These are phyloP conservation scores for Psilocybe tampanensis DNA, from an alignment of 768 basidiomycete species.

Conservation along the genomic window DNA sequence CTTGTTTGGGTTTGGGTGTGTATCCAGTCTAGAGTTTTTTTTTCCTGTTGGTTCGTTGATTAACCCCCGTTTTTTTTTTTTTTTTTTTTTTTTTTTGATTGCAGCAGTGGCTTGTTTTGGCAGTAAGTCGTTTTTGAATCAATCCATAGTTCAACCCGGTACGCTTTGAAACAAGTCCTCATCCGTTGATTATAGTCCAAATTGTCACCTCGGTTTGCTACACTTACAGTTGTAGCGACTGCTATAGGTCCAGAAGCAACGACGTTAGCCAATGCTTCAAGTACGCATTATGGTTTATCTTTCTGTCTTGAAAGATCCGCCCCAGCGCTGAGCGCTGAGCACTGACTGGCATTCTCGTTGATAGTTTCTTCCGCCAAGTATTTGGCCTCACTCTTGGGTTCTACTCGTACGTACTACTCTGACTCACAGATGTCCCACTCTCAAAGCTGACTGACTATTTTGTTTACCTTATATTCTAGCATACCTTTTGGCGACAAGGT, in stretches of 20 bases:
- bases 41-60: too few species aligned
- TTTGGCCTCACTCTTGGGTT: constrained; percentile 40
- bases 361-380: constrained; percentile 37
- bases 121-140: constrained; percentile 21
- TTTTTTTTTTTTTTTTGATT: not conserved
- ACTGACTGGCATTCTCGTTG: not conserved
- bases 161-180: too few species aligned
- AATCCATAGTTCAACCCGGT: not conserved
- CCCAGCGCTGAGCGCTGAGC: too few species aligned
- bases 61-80: too few species aligned
- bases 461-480: constrained; percentile 13
- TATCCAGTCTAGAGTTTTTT: too few species aligned
- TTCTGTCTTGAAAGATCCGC: too few species aligned
- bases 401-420: constrained; percentile 39
- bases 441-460: not conserved
- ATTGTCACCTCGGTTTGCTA: constrained; percentile 39
- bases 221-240: constrained; percentile 42
- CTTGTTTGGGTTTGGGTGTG: too few species aligned
- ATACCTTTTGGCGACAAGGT: constrained; percentile 40
- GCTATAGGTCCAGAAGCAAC: constrained; percentile 37
- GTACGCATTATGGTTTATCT: too few species aligned
- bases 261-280: constrained; percentile 42
- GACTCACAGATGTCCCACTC: not conserved
- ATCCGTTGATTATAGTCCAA: constrained; percentile 28
- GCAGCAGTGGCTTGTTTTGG: constrained; percentile 40